These are phyloP conservation scores for Irpex sp. DNA, from an alignment of 1,284 basidiomycete species.

Conservation along the genomic window DNA sequence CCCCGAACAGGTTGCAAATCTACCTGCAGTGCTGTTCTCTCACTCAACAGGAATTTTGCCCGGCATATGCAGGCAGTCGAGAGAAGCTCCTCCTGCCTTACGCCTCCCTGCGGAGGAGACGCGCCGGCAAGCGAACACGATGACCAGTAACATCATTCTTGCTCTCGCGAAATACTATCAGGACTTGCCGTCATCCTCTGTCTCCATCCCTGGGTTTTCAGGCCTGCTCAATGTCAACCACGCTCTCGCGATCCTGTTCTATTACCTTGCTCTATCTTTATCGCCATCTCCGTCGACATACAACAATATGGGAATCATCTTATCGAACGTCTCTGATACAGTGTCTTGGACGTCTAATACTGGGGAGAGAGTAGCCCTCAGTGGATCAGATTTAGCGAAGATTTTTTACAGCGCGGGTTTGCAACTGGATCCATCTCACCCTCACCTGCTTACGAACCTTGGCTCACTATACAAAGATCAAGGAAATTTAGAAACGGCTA, in stretches of 20 bases:
- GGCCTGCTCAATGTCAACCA: conserved; percentile 41
- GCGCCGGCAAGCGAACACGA: conserved; percentile 31
- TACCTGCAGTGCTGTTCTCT: conserved; percentile 35
- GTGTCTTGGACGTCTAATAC: conserved; percentile 22
- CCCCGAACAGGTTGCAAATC: conserved; percentile 37
- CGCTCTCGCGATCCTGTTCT: conserved; percentile 48
- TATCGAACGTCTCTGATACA: conserved; percentile 40
- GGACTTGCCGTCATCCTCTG: conserved; percentile 27
- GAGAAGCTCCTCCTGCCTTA: conserved; percentile 7
- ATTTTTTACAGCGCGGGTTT: conserved; percentile 55
- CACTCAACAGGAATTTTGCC: conserved; percentile 34
- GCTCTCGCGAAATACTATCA: conserved; percentile 56
- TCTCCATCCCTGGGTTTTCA: conserved; percentile 23
- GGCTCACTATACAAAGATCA: conserved; percentile 61
- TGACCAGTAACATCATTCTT: conserved; percentile 50
- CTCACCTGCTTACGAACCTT: conserved; percentile 59
- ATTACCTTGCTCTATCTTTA: conserved; percentile 55
- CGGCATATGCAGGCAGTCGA: conserved; percentile 26
- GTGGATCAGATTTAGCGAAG: conserved; percentile 41
- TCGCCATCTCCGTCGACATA: conserved; percentile 51
- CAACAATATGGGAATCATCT: conserved; percentile 61
- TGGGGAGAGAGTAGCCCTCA: conserved; percentile 26
- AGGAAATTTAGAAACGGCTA: conserved; percentile 47
- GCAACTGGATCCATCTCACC: conserved; percentile 49
- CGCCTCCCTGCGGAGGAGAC: conserved; percentile 20